phyloP scores from a whole-genome alignment of 805 yeast species.

The Teunomyces atbi region DNA sequence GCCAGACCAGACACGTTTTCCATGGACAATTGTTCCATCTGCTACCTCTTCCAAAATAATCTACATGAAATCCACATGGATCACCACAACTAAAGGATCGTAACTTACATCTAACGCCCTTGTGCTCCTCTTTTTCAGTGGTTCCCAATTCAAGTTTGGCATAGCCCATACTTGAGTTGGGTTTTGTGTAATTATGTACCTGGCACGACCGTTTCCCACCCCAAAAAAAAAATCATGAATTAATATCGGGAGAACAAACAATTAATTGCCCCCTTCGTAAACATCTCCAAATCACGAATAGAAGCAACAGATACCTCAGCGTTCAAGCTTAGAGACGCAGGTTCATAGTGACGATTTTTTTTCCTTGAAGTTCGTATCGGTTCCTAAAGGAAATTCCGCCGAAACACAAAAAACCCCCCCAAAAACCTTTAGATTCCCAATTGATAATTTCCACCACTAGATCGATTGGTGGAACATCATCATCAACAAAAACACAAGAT shows the following conservation, averaged over 20 bases:
- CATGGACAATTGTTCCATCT: too few relatives aligned
- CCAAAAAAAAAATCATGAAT: not conserved
- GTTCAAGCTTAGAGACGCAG: constrained; percentile 2
- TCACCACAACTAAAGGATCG: too few relatives aligned
- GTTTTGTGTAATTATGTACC: not conserved
- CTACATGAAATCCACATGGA: too few relatives aligned
- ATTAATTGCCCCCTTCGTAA: not conserved
- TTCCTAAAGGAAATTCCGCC: not conserved
- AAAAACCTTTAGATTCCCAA: not conserved
- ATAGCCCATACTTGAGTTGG: not conserved
- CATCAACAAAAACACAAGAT: not conserved
- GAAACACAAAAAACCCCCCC: not conserved
- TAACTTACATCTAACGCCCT: too few relatives aligned
- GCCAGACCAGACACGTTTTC: too few relatives aligned
- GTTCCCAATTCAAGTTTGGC: too few relatives aligned
- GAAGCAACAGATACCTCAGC: not conserved
- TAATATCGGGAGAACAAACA: not conserved
- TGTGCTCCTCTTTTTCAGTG: too few relatives aligned
- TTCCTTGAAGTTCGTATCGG: not conserved
- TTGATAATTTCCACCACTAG: not conserved
- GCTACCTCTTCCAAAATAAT: too few relatives aligned
- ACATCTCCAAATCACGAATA: not conserved
- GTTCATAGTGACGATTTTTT: not conserved
- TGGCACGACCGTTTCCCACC: constrained; percentile 3
- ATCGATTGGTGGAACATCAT: not conserved